Evolutionary conservation across 2,329 filamentous ascomycete genomes (phyloP), one percentile per base, ranked within the genome.

Genomic region (Colletotrichum lentis): DNA sequence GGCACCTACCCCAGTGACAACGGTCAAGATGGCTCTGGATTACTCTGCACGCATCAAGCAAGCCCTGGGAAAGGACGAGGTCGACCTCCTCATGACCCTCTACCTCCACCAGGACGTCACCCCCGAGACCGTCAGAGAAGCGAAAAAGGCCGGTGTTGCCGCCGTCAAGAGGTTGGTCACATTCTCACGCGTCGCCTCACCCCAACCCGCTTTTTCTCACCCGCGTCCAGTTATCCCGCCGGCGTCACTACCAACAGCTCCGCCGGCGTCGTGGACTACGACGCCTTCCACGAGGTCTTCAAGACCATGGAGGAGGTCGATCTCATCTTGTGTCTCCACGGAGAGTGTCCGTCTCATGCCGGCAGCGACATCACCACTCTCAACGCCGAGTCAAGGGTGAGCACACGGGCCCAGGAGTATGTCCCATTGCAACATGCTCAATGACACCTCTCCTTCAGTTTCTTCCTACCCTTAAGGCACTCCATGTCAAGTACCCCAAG

Each of bases 251-350:
- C 88, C 55, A 90, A 90, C 78, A 90, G 87, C 24, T 84, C 86
- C 55, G 87, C 86, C 31, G 92, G 92, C 14, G 91, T 94, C 27
- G 81, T 91, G 18, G 86, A 88, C 64, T 88, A 92, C 74, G 87
- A 89, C 69, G 80, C 84, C 39, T 95, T 93, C 80, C 91, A 91
- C 76, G 87, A 88, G 7, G 91, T 95, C 16, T 97, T 98, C 76
- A 86, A 85, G n/a, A 91, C 92, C 71, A 97, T 98, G 94, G 91
- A 97, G 76, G 82, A 89, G 68, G 88, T 94, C 72, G 89, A 90
- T 72, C 83, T 97, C 72, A 86, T 96, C n/a, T 85, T 96, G 49
- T 97, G 97, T 80, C 83, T 98, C n/a, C 94, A 98, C 77, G 95
- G 94, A 72, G 95, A 97, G 80, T 88, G 90, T n/a, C 90, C 81